Evolutionary conservation across 805 yeast species (phyloP), one percentile per base, ranked within the genome.

Genomic region (Kazachstania psychrophila): DNA sequence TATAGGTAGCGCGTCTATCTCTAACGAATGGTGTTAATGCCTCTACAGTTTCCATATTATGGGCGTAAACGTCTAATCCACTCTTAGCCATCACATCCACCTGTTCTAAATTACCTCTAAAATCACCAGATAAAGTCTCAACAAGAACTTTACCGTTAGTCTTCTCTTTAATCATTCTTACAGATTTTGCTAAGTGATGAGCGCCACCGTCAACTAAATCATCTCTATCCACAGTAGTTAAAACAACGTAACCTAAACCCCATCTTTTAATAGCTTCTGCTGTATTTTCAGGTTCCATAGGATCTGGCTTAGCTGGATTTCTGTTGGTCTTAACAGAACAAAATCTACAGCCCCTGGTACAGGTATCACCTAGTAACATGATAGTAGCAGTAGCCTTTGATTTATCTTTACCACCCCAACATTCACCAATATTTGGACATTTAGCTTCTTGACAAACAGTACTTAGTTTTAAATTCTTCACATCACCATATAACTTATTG

Each of bases 391-490:
- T 89, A 6, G 89, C 75, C 58, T 88, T 80, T 18, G 66, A 60
- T 36, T 60, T 73, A 50, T 72, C 77, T 51, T 79, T 75, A 22
- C 98, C 98, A 38, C 98, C 97, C 99, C 99, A 92, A 62, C 99
- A 92, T 60, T 92, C 99, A 36, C 97, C 96, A 44, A 92, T 92
- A 59, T 92, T 92, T n/a, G 99, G 99, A 63, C 99, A 92, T 55
- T 92, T 80, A 4, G 98, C 98, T 55, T 92, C 98, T 61, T 92
- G 97, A 63, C 99, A 92, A 22, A 92, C 99, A 0, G 99, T 92
- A 25, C 95, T 81, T 35, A 92, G 66, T 45, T 86, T 85, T 42
- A 92, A 66, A 40, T 94, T 96, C 42, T 86, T 71, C 23, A 92
- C 79, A 54, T 92, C 99, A 33, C 75, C 72, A 55, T 89, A 87